phyloP scores from a whole-genome alignment of 192 early-diverging fungal species.

The Jimgerdemannia flammicorona region DNA sequence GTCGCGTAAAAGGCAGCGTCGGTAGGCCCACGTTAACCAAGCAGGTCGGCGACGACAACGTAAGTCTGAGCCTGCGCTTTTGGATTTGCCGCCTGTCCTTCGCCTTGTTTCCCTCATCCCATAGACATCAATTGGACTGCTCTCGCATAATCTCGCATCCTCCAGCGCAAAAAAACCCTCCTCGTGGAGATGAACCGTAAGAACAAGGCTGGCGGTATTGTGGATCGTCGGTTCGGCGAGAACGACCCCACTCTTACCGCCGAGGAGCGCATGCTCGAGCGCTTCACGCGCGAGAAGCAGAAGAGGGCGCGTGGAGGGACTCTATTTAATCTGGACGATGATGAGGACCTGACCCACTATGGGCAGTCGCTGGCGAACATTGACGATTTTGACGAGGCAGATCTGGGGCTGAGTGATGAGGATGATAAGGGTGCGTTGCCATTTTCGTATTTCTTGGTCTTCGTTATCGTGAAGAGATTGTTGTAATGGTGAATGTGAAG shows the following conservation, averaged over 20 bases:
- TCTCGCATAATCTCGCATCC: not conserved
- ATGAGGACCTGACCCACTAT: conserved; percentile 82
- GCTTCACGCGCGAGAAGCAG: conserved; percentile 87
- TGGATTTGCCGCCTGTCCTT: not conserved
- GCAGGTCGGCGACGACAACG: conserved; percentile 79
- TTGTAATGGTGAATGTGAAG: no score
- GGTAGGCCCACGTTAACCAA: conserved; percentile 80
- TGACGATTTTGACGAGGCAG: conserved; percentile 78
- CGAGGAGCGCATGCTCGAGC: conserved; percentile 94
- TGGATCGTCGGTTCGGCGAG: conserved; percentile 96
- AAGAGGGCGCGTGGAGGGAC: conserved; percentile 33
- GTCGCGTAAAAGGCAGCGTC: conserved; percentile 74
- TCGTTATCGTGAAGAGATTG: not conserved
- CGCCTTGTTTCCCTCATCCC: not conserved
- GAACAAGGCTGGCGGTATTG: conserved; percentile 67
- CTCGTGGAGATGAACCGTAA: conserved; percentile 70
- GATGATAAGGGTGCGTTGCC: conserved; percentile 44
- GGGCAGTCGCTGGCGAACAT: conserved; percentile 86
- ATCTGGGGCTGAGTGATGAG: conserved; percentile 50
- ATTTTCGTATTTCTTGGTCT: conserved; percentile 21
- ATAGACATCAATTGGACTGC: not conserved
- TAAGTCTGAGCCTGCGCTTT: conserved; percentile 21
- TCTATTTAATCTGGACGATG: conserved; percentile 77
- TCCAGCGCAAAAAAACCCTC: conserved; percentile 78
- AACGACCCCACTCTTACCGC: conserved; percentile 78